Evolutionary conservation across 305 asterid genomes (phyloP).

Genomic region (Fraxinus albicans): DNA sequence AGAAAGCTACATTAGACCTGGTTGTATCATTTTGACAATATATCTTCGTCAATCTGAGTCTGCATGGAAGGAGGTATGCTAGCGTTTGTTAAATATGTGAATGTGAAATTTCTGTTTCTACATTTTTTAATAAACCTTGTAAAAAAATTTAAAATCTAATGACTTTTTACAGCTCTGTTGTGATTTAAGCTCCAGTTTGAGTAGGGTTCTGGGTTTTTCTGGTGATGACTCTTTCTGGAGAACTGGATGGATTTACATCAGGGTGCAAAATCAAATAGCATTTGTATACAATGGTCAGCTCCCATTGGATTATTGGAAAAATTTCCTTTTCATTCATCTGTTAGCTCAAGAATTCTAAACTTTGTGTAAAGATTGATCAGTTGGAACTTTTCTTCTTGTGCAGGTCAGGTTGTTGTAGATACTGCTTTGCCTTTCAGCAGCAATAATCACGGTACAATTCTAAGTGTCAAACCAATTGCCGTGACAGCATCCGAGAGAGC

Average conservation of each 20-base stretch:
- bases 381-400: slow-evolving; percentile 30
- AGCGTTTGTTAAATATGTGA: slow-evolving; percentile 4
- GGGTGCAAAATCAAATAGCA: slow-evolving; percentile 73
- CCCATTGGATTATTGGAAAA: slow-evolving; percentile 7
- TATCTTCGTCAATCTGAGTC: slow-evolving; percentile 64
- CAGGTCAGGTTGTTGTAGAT: slow-evolving; percentile 68
- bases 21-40: slow-evolving; percentile 71
- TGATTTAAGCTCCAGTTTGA: slow-evolving; percentile 65
- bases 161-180: slow-evolving; percentile 52
- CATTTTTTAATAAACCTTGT: slow-evolving; percentile 10
- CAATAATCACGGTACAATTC: slow-evolving; percentile 40
- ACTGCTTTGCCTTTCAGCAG: slow-evolving; percentile 48
- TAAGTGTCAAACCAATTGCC: slow-evolving; percentile 71
- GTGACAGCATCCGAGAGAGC: slow-evolving; percentile 57
- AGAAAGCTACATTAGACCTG: slow-evolving; percentile 86
- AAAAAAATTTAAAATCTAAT: slow-evolving; percentile 17
- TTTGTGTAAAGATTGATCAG: slow-evolving; percentile 22
- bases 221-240: slow-evolving; percentile 64
- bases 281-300: slow-evolving; percentile 55
- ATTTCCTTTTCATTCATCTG: not conserved
- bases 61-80: slow-evolving; percentile 78
- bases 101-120: not conserved
- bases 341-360: slow-evolving; percentile 12
- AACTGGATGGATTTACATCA: slow-evolving; percentile 70
- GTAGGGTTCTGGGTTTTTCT: slow-evolving; percentile 56